Percentiles rank a stretch among this genome's conserved stretches.
Evolutionary conservation across 495 filamentous ascomycete genomes (phyloP).

Genomic region (Gamarada debralockiae): DNA sequence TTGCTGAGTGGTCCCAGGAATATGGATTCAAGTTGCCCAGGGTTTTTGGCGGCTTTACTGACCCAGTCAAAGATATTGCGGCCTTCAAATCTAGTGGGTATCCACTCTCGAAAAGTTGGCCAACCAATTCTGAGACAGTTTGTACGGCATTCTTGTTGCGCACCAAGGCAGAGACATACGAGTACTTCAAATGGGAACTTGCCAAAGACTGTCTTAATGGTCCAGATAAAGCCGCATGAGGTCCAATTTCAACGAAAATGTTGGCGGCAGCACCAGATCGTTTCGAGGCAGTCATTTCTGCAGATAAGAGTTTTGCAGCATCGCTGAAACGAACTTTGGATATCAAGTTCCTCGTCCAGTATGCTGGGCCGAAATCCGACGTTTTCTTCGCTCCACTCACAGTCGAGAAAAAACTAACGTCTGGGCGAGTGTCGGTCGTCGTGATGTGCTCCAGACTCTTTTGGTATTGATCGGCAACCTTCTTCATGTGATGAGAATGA

Average conservation of each 20-base stretch:
- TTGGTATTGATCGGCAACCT: constrained; percentile 34
- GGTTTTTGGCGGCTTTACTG: constrained; percentile 30
- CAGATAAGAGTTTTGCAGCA: too few species aligned
- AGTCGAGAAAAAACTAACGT: too few species aligned
- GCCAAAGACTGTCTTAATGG: constrained; percentile 50
- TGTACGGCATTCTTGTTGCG: constrained; percentile 41
- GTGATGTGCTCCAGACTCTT: too few species aligned
- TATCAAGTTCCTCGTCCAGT: constrained; percentile 51
- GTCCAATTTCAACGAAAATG: constrained; percentile 58
- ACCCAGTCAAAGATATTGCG: not conserved
- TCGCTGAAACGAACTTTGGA: constrained; percentile 42
- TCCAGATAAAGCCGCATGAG: constrained; percentile 58
- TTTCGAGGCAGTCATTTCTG: too few species aligned
- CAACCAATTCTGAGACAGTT: constrained; percentile 37
- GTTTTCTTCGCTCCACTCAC: too few species aligned
- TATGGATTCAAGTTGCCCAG: constrained; percentile 32
- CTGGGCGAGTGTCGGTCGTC: too few species aligned
- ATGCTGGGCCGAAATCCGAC: not conserved
- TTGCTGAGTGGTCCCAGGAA: constrained; percentile 27
- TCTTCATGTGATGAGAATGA: constrained; percentile 57
- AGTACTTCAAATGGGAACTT: constrained; percentile 29
- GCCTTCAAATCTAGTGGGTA: constrained; percentile 26
- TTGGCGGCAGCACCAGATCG: constrained; percentile 10
- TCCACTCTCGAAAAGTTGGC: constrained; percentile 19
- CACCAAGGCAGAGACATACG: constrained; percentile 25